Evolutionary conservation across 345 rosid species (phyloP).

Genomic region (Arabis alpina): DNA sequence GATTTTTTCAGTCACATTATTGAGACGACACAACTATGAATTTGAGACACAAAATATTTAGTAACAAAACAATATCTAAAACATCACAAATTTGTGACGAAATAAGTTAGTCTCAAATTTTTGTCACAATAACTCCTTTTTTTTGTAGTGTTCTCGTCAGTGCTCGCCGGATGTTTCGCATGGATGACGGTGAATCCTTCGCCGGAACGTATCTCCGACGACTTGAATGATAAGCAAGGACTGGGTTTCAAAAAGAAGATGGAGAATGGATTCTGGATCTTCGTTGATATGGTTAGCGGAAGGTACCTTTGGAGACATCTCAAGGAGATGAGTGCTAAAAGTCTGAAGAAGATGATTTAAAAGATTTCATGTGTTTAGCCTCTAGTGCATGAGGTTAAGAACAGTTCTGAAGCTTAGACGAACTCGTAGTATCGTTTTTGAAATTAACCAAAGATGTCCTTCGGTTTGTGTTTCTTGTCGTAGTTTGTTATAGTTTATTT

Average conservation of each 20-base stretch:
- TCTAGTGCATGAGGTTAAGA: constrained; percentile 1
- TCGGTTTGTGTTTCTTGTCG: no score
- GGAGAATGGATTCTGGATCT: constrained; percentile 65
- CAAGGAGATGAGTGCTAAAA: constrained; percentile 51
- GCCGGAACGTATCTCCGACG: constrained; percentile 47
- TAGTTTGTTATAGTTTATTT: no score
- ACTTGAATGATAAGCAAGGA: constrained; percentile 52
- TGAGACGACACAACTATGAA: no score
- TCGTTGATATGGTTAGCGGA: constrained; percentile 91
- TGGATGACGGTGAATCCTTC: constrained; percentile 76
- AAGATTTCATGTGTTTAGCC: neutral
- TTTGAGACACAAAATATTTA: no score
- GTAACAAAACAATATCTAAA: no score
- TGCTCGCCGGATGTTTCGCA: constrained; percentile 74
- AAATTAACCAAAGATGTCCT: no score
- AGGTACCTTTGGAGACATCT: constrained; percentile 74
- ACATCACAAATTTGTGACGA: no score
- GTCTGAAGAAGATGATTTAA: neutral
- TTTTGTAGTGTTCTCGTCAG: no score
- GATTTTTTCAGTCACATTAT: no score
- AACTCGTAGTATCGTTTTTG: no score
- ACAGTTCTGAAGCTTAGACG: neutral
- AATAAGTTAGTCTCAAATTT: no score
- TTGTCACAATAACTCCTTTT: no score
- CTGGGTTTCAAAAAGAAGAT: constrained; percentile 47